phyloP scores from a whole-genome alignment of 2,329 filamentous ascomycete genomes.

The Cladosporium sp. region DNA sequence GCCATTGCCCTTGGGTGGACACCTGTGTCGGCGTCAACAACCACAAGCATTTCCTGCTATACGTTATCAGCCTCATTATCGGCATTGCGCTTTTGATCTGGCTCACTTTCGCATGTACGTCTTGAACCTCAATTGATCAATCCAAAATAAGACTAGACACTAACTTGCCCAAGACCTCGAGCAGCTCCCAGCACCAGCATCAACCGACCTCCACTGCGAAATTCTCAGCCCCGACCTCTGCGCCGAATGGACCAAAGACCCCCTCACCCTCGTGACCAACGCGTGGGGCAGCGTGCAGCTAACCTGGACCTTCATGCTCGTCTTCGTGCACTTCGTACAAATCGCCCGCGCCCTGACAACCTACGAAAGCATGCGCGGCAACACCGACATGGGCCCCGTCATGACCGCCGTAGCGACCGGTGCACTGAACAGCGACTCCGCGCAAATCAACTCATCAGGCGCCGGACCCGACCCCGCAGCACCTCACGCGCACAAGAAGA shows the following conservation, averaged over 20 bases:
- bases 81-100: conserved; percentile 71
- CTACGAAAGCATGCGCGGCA: conserved; percentile 90
- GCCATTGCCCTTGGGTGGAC: conserved; percentile 96
- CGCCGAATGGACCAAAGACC: conserved; percentile 70
- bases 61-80: conserved; percentile 71
- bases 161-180: conserved; percentile 20
- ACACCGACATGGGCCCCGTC: conserved; percentile 57
- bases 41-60: conserved; percentile 91
- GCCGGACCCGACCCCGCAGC: conserved; percentile 57
- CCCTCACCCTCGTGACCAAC: conserved; percentile 75
- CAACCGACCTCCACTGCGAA: conserved; percentile 57
- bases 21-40: conserved; percentile 97
- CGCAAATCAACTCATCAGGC: conserved; percentile 64
- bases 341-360: conserved; percentile 91
- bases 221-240: conserved; percentile 74
- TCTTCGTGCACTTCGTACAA: conserved; percentile 90
- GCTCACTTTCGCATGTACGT: conserved; percentile 66
- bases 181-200: conserved; percentile 46
- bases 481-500: conserved; percentile 42
- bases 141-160: conserved; percentile 34
- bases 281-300: conserved; percentile 81
- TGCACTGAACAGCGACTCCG: conserved; percentile 60
- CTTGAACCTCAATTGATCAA: conserved; percentile 24
- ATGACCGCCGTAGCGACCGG: conserved; percentile 73
- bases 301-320: conserved; percentile 95